Conservation (phyloP, 768 basidiomycete species). For the Cubamyces lactineus region DNA sequence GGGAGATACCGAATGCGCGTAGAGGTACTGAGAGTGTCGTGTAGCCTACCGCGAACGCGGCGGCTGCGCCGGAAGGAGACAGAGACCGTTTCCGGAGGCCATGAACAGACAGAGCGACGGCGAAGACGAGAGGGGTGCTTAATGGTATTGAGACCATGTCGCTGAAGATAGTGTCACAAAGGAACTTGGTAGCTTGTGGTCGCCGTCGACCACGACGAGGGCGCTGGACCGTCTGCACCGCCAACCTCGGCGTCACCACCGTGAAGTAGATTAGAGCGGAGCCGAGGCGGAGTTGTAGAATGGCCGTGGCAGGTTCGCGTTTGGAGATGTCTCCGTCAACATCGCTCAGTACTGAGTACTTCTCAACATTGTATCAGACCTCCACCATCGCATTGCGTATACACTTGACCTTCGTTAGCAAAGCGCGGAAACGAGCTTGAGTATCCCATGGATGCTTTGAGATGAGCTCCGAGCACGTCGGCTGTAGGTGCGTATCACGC, state of each 20-base stretch:
- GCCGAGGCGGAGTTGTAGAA: neutral
- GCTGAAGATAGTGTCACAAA: neutral
- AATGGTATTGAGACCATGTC: slow-evolving; percentile 37
- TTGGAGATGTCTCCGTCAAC: no score
- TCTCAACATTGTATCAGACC: no score
- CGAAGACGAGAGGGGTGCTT: slow-evolving; percentile 36
- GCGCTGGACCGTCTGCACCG: neutral
- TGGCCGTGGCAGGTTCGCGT: no score
- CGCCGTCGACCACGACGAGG: neutral
- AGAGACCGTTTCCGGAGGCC: slow-evolving; percentile 77
- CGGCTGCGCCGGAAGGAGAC: slow-evolving; percentile 72
- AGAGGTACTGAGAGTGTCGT: slow-evolving; percentile 69
- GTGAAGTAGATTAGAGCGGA: neutral
- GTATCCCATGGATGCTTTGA: no score
- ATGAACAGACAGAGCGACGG: slow-evolving; percentile 62
- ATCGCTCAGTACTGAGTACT: no score
- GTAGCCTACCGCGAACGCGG: slow-evolving; percentile 80
- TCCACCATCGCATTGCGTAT: no score
- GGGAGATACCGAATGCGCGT: slow-evolving; percentile 61
- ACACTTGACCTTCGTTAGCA: no score
- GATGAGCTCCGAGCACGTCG: no score
- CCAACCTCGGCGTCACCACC: neutral
- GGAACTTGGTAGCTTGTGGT: no score
- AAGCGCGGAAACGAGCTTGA: no score
- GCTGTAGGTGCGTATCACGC: no score